Base-by-base conservation (phyloP, 2,329 filamentous ascomycete genomes). In the Mollisia scopiformis region DNA sequence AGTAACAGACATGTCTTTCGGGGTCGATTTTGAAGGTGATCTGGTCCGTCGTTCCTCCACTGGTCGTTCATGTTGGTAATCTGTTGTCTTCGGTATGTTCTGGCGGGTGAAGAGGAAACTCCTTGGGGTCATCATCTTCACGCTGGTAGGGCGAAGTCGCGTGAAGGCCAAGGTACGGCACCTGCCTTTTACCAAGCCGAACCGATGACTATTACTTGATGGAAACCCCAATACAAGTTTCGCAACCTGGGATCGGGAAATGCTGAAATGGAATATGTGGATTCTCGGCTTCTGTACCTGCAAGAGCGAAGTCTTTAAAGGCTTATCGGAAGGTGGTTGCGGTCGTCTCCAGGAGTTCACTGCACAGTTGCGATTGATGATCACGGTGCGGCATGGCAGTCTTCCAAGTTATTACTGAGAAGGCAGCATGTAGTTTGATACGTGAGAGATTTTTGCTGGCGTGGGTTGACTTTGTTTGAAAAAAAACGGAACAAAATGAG, bases 91-190 rank as follows among this genome's bases (percentile, higher is more conserved):
- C 30, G 62, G 55, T 35, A 66, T 31, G 16, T 23, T 51, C 33
- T 52, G 47, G 49, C 62, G 57, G 53, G 65, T 66, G 60, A 71
- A 72, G 13, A 69, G 62, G 46, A 69, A 71, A 21, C 62, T 66
- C 54, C 69, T 59, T 25, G 69, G 66, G 59, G 65, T 63, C 37
- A 70, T 46, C 69, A 71, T 72, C 33, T 57, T 69, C 59, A 55
- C 43, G 4, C 30, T 21, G 43, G 37, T 41, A 49, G 41, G 53
- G 53, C 49, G 47, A 35, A 27, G 62, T 65, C 62, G 62, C 57
- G 59, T 63, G 60, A 46, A 39, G 59, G 52, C 54, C 41, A 28
- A 52, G 55, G 47, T 60, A 59, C 50, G 55, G 56, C 35, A n/a
- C 25, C 53, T 46, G 47, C 57, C 56, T 50, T 41, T 50, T 31